Percentiles rank a stretch among this genome's conserved stretches.
Conservation (phyloP, 2,329 filamentous ascomycete genomes). For the Hypoxylon sp. region DNA sequence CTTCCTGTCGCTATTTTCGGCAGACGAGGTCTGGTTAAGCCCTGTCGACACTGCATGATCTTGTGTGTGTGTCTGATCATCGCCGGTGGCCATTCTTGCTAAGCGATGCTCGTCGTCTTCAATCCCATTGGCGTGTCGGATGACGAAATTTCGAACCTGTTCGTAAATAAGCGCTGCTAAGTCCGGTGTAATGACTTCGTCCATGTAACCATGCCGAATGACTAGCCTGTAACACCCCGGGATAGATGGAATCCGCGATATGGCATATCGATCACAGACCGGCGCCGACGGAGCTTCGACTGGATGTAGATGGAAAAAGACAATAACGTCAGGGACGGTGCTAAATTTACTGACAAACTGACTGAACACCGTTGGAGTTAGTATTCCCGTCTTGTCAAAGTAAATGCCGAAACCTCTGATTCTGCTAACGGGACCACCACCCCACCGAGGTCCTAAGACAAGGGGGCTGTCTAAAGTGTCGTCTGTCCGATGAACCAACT, state of each 20-base stretch:
- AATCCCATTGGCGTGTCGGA: conserved; percentile 44
- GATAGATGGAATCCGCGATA: conserved; percentile 55
- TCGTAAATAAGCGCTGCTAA: conserved; percentile 68
- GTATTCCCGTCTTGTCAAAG: conserved; percentile 78
- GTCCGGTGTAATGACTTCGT: conserved; percentile 72
- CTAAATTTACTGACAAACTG: conserved; percentile 78
- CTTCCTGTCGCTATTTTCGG: not conserved
- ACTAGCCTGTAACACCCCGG: conserved; percentile 74
- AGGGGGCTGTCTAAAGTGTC: conserved; percentile 41
- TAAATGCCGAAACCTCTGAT: conserved; percentile 73
- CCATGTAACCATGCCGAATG: conserved; percentile 76
- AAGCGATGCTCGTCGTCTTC: conserved; percentile 10
- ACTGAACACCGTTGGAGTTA: conserved; percentile 72
- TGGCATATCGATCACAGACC: conserved; percentile 56
- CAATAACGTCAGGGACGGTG: conserved; percentile 70
- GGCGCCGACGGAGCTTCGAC: conserved; percentile 66
- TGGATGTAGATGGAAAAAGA: conserved; percentile 78
- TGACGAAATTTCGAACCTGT: conserved; percentile 62
- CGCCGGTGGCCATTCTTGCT: conserved; percentile 8
- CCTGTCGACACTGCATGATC: not conserved
- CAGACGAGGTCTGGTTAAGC: not conserved
- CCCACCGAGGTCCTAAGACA: conserved; percentile 50
- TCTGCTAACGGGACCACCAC: conserved; percentile 53
- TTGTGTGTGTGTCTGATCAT: conserved; percentile 9
- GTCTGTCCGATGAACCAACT: conserved; percentile 43